Base-by-base conservation (phyloP, 202 grass and related monocot genomes). In the Elaeis oleifera region DNA sequence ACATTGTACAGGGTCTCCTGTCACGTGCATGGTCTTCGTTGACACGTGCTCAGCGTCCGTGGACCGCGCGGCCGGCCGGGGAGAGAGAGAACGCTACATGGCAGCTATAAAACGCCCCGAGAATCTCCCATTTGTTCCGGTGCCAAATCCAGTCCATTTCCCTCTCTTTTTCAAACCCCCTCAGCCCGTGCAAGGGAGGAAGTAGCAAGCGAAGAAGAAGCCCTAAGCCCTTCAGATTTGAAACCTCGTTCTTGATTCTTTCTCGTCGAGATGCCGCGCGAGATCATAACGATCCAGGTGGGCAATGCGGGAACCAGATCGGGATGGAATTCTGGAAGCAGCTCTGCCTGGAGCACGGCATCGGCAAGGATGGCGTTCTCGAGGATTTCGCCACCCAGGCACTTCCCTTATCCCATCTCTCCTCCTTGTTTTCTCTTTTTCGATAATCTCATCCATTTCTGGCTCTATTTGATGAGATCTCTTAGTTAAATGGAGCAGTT, bases 271-370 rank as follows among this genome's bases (percentile, higher is more conserved):
- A 97, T 97, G 94, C 94, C 94, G 60, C 85, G 94, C 17, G 88
- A 97, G 94, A 97, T 97, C 80, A 99, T 99, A 27, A 99, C 94
- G 21, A 99, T 99, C 60, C 94, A 99, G 94, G 94, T 99, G 77
- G 94, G 74, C 88, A 99, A 99, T 99, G 94, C 72, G 94, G 94
- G 79, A 99, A 99, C 69, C 88, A 99, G 84, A 89, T 99, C 79
- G 88, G 88, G 65, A 99, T 99, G 94, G 94, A 99, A 82, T 99
- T 99, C 94, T 99, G 94, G 94, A 99, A 99, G 94, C 88, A 99
- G 82, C 94, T 99, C 61, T 99, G 94, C 66, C 94, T 94, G 49
- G 88, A 99, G 85, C 94, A 99, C 66, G 88, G 88, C 69, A 99
- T 99, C 76, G 94, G 88, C 69, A 99, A 92, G 81, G 94, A 92